Conservation (phyloP, 257 asterid genomes). For the Nemophila menziesii region DNA sequence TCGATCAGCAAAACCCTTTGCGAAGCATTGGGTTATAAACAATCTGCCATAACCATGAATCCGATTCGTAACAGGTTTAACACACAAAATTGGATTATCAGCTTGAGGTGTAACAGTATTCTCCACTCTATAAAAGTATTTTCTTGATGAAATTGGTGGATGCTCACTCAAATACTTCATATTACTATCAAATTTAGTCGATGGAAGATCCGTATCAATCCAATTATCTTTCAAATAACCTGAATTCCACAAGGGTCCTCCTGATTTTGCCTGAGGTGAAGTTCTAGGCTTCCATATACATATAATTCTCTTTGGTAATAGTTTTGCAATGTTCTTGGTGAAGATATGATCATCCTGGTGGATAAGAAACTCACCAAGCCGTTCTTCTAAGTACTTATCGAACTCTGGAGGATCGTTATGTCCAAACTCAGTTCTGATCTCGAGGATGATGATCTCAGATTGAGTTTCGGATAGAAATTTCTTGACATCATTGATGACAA, state of each 20-base stretch:
- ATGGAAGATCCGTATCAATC: conserved; percentile 79
- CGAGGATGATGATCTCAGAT: conserved; percentile 64
- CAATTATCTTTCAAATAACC: conserved; percentile 63
- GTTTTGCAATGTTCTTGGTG: conserved; percentile 40
- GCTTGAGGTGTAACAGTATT: conserved; percentile 92
- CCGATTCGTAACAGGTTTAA: conserved; percentile 62
- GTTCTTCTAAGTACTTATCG: conserved; percentile 44
- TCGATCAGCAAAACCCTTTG: conserved; percentile 35
- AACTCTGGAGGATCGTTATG: conserved; percentile 79
- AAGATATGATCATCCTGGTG: conserved; percentile 59
- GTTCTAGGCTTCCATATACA: conserved; percentile 89
- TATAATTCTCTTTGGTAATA: conserved; percentile 61
- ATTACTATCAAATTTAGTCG: conserved; percentile 78
- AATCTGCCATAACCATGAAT: conserved; percentile 65
- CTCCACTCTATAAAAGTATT: conserved; percentile 76
- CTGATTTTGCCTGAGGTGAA: conserved; percentile 39
- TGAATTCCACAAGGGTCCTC: conserved; percentile 55
- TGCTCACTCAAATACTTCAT: conserved; percentile 56
- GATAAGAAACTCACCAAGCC: conserved; percentile 57
- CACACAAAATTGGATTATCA: conserved; percentile 73
- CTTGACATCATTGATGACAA: conserved; percentile 50
- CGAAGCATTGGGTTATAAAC: conserved; percentile 39
- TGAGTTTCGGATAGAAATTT: conserved; percentile 49
- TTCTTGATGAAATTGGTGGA: conserved; percentile 33
- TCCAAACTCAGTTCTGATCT: conserved; percentile 81